These are phyloP conservation scores for Mortierella sp. DNA, from an alignment of 371 early-diverging fungal species.

Conservation along the genomic window DNA sequence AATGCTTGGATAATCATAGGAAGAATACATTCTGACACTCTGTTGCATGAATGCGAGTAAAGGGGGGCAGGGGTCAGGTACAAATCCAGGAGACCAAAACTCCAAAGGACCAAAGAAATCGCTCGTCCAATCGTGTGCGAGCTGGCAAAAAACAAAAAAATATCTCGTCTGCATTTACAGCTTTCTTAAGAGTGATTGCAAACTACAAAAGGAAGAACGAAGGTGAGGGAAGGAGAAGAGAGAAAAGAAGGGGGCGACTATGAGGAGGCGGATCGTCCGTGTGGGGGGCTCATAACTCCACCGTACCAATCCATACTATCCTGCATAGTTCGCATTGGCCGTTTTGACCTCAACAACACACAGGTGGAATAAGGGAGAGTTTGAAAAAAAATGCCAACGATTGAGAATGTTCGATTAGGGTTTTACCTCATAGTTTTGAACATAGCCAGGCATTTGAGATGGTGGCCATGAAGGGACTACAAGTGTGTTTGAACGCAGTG, in stretches of 20 bases:
- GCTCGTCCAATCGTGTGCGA: background rate
- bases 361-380: background rate
- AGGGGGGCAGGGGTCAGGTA: background rate
- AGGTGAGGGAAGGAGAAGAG: background rate
- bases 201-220: background rate
- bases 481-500: background rate
- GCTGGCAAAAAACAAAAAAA: background rate
- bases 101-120: background rate
- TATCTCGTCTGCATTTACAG: background rate
- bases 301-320: background rate
- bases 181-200: background rate
- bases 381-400: background rate
- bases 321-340: background rate
- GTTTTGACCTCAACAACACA: background rate
- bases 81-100: conserved; percentile 15
- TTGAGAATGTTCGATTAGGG: background rate
- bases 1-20: conserved; percentile 5
- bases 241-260: background rate
- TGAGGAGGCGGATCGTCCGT: background rate
- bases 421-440: conserved; percentile 4
- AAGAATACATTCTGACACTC: too few relatives aligned
- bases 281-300: background rate
- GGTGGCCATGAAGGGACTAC: background rate
- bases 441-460: background rate
- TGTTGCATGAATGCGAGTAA: background rate